phyloP scores from a whole-genome alignment of 176 grass and related monocot species.

The Juncus effusus region DNA sequence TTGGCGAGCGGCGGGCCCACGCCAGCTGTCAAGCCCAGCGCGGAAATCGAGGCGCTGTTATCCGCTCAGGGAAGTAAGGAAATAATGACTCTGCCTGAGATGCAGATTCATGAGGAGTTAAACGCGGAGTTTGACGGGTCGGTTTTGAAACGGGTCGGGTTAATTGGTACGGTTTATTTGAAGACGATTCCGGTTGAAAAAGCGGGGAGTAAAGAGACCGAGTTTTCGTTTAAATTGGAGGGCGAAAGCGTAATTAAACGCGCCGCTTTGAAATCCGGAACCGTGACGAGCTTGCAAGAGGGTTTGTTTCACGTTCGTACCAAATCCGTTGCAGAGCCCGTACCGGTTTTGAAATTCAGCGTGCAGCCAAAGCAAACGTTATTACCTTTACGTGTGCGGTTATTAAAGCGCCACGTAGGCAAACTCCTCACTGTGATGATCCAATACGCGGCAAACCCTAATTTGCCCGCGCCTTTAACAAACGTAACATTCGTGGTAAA shows the following conservation, averaged over 20 bases:
- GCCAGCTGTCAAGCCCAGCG: conserved; percentile 34
- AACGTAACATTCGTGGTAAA: conserved; percentile 85
- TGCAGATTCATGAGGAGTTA: conserved; percentile 80
- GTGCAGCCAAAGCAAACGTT: conserved; percentile 72
- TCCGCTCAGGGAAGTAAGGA: conserved; percentile 53
- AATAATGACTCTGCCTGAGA: conserved; percentile 65
- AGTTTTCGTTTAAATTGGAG: conserved; percentile 93
- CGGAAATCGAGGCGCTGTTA: conserved; percentile 62
- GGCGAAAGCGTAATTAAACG: conserved; percentile 79
- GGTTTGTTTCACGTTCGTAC: conserved; percentile 76
- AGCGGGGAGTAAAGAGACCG: conserved; percentile 69
- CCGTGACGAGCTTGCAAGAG: conserved; percentile 70
- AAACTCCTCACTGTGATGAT: conserved; percentile 89
- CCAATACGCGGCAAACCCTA: conserved; percentile 75
- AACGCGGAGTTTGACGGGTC: conserved; percentile 90
- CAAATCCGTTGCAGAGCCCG: conserved; percentile 66
- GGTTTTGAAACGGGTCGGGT: conserved; percentile 61
- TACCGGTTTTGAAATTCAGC: conserved; percentile 78
- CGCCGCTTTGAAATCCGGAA: conserved; percentile 61
- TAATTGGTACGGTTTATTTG: conserved; percentile 85
- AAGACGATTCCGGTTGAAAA: conserved; percentile 71
- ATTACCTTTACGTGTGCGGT: conserved; percentile 71
- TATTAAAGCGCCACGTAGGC: conserved; percentile 83
- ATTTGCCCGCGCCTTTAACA: conserved; percentile 62
- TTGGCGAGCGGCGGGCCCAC: conserved; percentile 48